These are phyloP conservation scores for Eucalyptus regnans DNA, from an alignment of 345 rosid genomes.

Conservation along the genomic window DNA sequence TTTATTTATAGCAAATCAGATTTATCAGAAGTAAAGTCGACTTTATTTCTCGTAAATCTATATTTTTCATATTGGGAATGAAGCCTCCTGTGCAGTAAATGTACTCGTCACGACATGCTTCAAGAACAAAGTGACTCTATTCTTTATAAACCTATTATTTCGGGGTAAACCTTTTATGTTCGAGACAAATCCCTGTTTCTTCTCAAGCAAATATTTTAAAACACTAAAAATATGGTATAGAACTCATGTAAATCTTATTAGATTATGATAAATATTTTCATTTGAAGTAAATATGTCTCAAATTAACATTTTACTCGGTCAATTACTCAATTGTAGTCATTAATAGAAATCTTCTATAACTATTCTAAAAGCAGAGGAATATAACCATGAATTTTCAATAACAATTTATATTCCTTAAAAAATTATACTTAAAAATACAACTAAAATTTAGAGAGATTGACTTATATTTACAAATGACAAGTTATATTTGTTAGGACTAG, in stretches of 20 bases:
- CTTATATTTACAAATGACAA: neutral
- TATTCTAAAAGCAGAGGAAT: neutral
- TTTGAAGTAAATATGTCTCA: neutral
- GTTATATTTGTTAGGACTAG: too few relatives aligned
- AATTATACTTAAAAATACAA: neutral
- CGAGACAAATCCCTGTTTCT: neutral
- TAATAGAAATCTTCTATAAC: neutral
- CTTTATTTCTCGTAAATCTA: neutral
- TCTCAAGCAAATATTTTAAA: neutral
- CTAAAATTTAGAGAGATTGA: neutral
- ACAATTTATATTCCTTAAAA: neutral
- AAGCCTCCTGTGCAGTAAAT: neutral
- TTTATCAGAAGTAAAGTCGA: neutral
- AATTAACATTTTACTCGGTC: neutral
- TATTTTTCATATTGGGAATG: neutral
- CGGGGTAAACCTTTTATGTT: neutral
- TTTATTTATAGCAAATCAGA: neutral
- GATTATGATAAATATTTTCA: neutral
- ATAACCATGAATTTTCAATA: neutral
- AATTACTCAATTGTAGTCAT: neutral
- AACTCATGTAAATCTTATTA: neutral
- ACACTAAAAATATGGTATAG: neutral
- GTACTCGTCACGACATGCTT: neutral
- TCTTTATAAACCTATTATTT: neutral
- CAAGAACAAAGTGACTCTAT: neutral